Base-by-base conservation (phyloP, 805 yeast species). In the Metschnikowia chrysomelidarum region DNA sequence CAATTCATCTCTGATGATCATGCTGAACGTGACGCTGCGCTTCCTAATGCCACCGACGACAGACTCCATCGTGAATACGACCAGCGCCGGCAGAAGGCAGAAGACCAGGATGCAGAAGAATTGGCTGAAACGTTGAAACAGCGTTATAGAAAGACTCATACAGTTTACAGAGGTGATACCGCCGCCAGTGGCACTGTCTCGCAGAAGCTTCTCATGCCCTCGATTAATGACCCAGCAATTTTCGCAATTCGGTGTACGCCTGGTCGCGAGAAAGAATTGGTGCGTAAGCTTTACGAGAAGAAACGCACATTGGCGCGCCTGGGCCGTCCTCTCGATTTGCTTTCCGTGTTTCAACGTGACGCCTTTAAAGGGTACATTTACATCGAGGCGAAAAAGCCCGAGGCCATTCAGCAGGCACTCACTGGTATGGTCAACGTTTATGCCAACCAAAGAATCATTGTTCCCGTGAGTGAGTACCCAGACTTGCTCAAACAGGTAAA, bases 161-260 rank as follows among this genome's bases (percentile, higher is more conserved):
- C 83, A 23, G 84, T 84, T 43, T 89, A 84, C 61, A 75, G 94
- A 53, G 96, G 95, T 30, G 83, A 87, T 36, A 87, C 88, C 21
- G 76, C 82, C 29, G 59, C 71, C 19, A 60, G 63, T 34, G 73
- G 71, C 24, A 57, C 71, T 3, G 96, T 91, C 9, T 93, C 98
- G 5, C 98, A 93, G 60, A 82, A 95, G 54, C 76, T 93, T 51
- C 72, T 93, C 50, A 73, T 93, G 61, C 98, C 98, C 9, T 87
- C 97, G 20, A 95, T 93, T 40, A 87, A 89, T 52, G 97, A 93
- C 57, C 98, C 98, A 7, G 80, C 87, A 36, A 87, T 93, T 51
- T 93, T 96, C 85, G 98, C 96, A 54, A 78, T 93, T 29, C 78
- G 96, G 61, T 87, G 95, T 66, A 78, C 94, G 53, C 87, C 86